Conservation (phyloP, 148 eudicot species). For the Mesembryanthemum crystallinum region DNA sequence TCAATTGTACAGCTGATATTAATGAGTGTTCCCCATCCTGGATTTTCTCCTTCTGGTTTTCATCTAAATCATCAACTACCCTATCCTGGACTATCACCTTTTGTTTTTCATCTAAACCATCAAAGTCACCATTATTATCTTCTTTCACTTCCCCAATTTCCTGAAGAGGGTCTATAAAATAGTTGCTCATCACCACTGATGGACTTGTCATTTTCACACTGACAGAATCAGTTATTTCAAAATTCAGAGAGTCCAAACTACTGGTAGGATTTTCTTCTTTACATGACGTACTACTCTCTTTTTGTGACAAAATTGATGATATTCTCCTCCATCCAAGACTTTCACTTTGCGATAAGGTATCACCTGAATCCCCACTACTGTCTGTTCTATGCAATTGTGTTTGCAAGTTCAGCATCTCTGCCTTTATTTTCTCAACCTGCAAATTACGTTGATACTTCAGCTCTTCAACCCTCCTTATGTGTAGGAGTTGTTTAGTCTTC, state of each 20-base stretch:
- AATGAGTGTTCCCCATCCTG: conserved; percentile 52
- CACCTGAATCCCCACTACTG: conserved; percentile 33
- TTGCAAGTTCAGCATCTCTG: conserved; percentile 85
- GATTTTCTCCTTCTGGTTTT: conserved; percentile 38
- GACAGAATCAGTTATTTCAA: conserved; percentile 12
- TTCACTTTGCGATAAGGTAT: conserved; percentile 44
- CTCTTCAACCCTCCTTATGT: conserved; percentile 69
- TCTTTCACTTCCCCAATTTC: conserved; percentile 67
- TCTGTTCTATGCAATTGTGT: conserved; percentile 61
- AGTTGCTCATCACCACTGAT: conserved; percentile 33
- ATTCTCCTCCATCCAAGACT: conserved; percentile 55
- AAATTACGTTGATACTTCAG: conserved; percentile 64
- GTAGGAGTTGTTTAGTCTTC: conserved; percentile 70
- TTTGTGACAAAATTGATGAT: conserved; percentile 33
- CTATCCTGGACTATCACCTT: conserved; percentile 38
- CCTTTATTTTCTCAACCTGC: conserved; percentile 89
- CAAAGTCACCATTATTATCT: conserved; percentile 26
- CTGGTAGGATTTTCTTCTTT: conserved; percentile 22
- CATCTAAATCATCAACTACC: conserved; percentile 29
- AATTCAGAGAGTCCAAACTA: conserved; percentile 11
- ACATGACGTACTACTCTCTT: conserved; percentile 16
- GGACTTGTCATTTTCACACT: conserved; percentile 32
- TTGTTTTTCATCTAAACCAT: conserved; percentile 26
- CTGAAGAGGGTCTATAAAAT: conserved; percentile 34
- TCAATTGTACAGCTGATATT: conserved; percentile 60